Evolutionary conservation across 2,329 filamentous ascomycete genomes (phyloP).

Genomic region (Paracorniculantispora psalliotae): DNA sequence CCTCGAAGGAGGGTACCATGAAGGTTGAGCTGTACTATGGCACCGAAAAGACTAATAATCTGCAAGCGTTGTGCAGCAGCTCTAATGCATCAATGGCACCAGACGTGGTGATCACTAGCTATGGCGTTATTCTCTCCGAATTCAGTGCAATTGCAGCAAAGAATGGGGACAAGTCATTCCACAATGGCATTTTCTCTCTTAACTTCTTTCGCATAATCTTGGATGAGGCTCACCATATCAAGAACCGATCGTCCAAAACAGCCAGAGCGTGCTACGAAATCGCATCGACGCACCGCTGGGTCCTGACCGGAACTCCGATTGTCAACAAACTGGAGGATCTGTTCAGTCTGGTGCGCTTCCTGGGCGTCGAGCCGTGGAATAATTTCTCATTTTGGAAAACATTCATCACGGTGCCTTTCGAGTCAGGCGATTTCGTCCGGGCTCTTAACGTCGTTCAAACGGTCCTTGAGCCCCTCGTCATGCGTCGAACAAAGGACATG

Average conservation of each 20-base stretch:
- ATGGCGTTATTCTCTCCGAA: constrained; percentile 86
- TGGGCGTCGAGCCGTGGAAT: constrained; percentile 94
- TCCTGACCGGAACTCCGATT: constrained; percentile 89
- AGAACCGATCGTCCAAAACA: constrained; percentile 84
- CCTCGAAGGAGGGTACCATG: constrained; percentile 76
- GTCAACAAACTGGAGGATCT: constrained; percentile 94
- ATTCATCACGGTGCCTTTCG: constrained; percentile 95
- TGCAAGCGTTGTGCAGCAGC: constrained; percentile 72
- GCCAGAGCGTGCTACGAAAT: constrained; percentile 93
- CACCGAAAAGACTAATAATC: constrained; percentile 71
- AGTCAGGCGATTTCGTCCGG: constrained; percentile 88
- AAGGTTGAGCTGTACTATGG: constrained; percentile 91
- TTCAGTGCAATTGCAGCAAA: constrained; percentile 65
- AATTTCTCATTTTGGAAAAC: constrained; percentile 99
- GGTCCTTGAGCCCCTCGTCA: constrained; percentile 89
- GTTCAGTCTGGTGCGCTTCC: constrained; percentile 86
- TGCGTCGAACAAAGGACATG: constrained; percentile 96
- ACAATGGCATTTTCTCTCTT: constrained; percentile 79
- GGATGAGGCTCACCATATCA: constrained; percentile 93
- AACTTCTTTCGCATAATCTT: constrained; percentile 94
- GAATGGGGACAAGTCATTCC: constrained; percentile 59
- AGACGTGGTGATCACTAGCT: constrained; percentile 90
- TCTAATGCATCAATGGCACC: constrained; percentile 72
- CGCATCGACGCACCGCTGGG: constrained; percentile 81
- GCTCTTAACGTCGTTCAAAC: constrained; percentile 96